Conservation (phyloP, 257 asterid genomes). For the Salvia hispanica region DNA sequence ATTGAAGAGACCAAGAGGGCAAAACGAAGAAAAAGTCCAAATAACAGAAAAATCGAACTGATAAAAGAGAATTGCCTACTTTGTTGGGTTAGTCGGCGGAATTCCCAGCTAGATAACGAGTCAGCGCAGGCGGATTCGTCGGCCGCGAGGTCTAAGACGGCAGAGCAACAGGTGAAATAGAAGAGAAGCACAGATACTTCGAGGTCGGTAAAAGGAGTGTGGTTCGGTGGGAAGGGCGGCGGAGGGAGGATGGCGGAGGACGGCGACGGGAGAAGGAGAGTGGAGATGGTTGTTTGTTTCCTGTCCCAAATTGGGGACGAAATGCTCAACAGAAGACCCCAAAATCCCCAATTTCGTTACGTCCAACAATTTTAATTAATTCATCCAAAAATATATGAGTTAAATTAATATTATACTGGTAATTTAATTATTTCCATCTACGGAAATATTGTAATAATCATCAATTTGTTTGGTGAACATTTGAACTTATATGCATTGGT, state of each 20-base stretch:
- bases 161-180: constrained; percentile 19
- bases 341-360: constrained; percentile 17
- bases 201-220: neutral
- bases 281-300: neutral
- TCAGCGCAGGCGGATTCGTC: constrained; percentile 31
- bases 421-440: neutral
- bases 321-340: neutral
- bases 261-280: constrained; percentile 17
- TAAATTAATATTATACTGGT: neutral
- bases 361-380: constrained; percentile 6
- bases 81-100: constrained; percentile 21
- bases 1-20: constrained; percentile 2
- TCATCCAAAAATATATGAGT: too few species aligned
- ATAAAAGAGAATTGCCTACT: constrained; percentile 23
- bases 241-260: neutral
- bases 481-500: too few species aligned
- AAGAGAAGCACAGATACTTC: neutral
- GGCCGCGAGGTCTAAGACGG: constrained; percentile 3
- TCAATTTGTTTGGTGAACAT: too few species aligned
- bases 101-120: constrained; percentile 29
- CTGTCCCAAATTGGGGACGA: neutral
- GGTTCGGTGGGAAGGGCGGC: neutral
- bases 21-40: constrained; percentile 10
- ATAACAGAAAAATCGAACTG: neutral
- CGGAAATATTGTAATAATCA: too few species aligned